Conservation (phyloP, 441 rosid genomes). For the Melastoma candidum region DNA sequence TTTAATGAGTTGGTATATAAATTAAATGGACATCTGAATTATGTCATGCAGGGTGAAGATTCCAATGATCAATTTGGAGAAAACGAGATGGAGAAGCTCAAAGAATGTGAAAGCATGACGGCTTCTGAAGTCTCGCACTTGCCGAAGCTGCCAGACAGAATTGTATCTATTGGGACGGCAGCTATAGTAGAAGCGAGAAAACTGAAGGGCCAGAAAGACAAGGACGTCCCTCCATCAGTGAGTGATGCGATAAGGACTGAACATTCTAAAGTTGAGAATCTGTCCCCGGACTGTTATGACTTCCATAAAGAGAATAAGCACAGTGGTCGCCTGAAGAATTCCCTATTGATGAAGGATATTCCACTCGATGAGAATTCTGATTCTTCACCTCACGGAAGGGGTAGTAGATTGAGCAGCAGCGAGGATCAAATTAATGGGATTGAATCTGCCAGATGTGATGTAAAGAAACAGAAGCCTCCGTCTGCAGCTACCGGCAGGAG, state of each 20-base stretch:
- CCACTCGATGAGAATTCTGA: slow-evolving; percentile 78
- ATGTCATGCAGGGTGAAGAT: slow-evolving; percentile 34
- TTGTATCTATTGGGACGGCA: slow-evolving; percentile 58
- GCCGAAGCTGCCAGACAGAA: slow-evolving; percentile 51
- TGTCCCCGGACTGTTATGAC: slow-evolving; percentile 7
- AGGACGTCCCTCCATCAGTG: slow-evolving; percentile 20
- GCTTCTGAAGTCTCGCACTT: slow-evolving; percentile 40
- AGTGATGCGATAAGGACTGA: slow-evolving; percentile 14
- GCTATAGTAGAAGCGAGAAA: slow-evolving; percentile 44
- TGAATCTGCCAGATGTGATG: slow-evolving; percentile 33
- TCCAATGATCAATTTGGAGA: slow-evolving; percentile 23
- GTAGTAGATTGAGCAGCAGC: slow-evolving; percentile 25
- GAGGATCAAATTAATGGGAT: slow-evolving; percentile 48
- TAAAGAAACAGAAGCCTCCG: slow-evolving; percentile 18
- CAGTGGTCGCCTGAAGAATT: slow-evolving; percentile 23
- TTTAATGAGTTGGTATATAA: no score
- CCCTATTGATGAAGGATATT: slow-evolving; percentile 74
- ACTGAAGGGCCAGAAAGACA: slow-evolving; percentile 27
- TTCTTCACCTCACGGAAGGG: slow-evolving; percentile 35
- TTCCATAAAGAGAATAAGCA: neutral
- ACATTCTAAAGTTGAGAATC: slow-evolving; percentile 12
- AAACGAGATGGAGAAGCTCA: slow-evolving; percentile 18
- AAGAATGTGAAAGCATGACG: slow-evolving; percentile 12
- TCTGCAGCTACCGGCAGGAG: slow-evolving; percentile 11
- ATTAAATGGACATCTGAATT: no score